Percentiles rank a stretch among this genome's conserved stretches.
phyloP scores from a whole-genome alignment of 1,284 basidiomycete genomes.

The Ganoderma sp. region DNA sequence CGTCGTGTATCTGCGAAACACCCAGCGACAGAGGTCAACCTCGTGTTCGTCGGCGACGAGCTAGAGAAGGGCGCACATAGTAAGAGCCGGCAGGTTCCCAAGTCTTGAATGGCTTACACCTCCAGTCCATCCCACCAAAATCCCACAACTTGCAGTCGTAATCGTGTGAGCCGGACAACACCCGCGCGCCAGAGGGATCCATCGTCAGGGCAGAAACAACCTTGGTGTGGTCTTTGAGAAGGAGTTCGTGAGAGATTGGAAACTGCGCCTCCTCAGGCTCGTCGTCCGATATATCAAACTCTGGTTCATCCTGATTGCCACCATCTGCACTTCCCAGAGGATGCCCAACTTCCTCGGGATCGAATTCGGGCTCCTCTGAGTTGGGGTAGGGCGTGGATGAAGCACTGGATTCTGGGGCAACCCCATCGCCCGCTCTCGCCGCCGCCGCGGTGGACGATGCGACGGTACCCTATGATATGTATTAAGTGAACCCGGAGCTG shows the following conservation, averaged over 20 bases:
- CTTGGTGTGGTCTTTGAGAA: slow-evolving; percentile 93
- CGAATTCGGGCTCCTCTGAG: slow-evolving; percentile 37
- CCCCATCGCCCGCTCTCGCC: slow-evolving; percentile 19
- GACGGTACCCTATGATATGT: slow-evolving; percentile 12
- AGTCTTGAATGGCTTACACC: slow-evolving; percentile 91
- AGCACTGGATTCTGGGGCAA: slow-evolving; percentile 9
- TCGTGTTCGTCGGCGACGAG: slow-evolving; percentile 17
- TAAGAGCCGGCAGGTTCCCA: slow-evolving; percentile 96
- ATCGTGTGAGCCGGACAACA: slow-evolving; percentile 93
- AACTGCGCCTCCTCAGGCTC: slow-evolving; percentile 58
- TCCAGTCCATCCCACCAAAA: slow-evolving; percentile 95
- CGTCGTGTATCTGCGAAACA: slow-evolving; percentile 76
- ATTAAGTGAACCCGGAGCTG: background rate
- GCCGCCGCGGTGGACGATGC: slow-evolving; percentile 18
- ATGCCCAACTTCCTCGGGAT: slow-evolving; percentile 46
- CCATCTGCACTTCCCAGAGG: slow-evolving; percentile 26
- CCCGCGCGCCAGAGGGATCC: slow-evolving; percentile 91
- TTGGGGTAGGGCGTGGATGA: slow-evolving; percentile 9
- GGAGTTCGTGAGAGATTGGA: slow-evolving; percentile 87
- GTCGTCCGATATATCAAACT: slow-evolving; percentile 65
- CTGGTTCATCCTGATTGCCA: slow-evolving; percentile 54
- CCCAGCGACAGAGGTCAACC: slow-evolving; percentile 22
- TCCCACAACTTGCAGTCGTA: slow-evolving; percentile 99
- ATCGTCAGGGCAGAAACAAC: slow-evolving; percentile 91
- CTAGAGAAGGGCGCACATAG: slow-evolving; percentile 64